Percentiles rank a stretch among this genome's conserved stretches.
These are phyloP conservation scores for Trametes maxima DNA, from an alignment of 768 basidiomycete species.

Conservation along the genomic window DNA sequence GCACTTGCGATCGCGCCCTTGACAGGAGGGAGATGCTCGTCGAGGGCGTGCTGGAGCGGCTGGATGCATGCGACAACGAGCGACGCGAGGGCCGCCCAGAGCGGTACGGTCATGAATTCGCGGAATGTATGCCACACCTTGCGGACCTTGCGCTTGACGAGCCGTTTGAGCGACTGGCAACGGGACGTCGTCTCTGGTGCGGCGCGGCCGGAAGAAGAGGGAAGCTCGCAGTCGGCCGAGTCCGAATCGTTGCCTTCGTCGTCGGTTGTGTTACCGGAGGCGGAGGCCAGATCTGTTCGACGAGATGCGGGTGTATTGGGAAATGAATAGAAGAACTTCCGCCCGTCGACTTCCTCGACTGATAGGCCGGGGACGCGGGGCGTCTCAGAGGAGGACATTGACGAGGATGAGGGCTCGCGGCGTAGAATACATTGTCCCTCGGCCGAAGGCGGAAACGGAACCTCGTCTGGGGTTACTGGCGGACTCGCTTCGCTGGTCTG, in stretches of 20 bases:
- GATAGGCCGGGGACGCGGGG: slow-evolving; percentile 20
- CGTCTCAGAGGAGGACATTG: slow-evolving; percentile 15
- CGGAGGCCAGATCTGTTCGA: slow-evolving; percentile 7
- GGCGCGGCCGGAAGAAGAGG: slow-evolving; percentile 12
- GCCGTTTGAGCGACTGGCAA: slow-evolving; percentile 32
- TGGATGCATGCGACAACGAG: slow-evolving; percentile 76
- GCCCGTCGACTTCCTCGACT: slow-evolving; percentile 24
- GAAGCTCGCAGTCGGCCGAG: slow-evolving; percentile 22
- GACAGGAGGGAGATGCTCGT: slow-evolving; percentile 62
- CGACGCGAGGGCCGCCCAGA: slow-evolving; percentile 77
- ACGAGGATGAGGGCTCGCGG: slow-evolving; percentile 17
- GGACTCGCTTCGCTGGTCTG: slow-evolving; percentile 38
- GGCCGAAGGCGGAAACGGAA: slow-evolving; percentile 27
- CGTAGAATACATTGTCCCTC: slow-evolving; percentile 26
- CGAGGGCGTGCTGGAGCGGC: slow-evolving; percentile 73
- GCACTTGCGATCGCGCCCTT: slow-evolving; percentile 67
- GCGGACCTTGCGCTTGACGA: slow-evolving; percentile 29
- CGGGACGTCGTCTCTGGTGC: slow-evolving; percentile 26
- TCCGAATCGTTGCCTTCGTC: slow-evolving; percentile 28
- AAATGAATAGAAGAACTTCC: slow-evolving; percentile 61
- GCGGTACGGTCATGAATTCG: slow-evolving; percentile 86
- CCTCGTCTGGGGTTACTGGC: slow-evolving; percentile 37
- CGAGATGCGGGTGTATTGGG: slow-evolving; percentile 52
- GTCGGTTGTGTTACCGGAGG: slow-evolving; percentile 21
- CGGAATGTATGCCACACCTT: slow-evolving; percentile 47